Base-by-base conservation (phyloP, 257 asterid genomes). In the Asclepias syriaca region DNA sequence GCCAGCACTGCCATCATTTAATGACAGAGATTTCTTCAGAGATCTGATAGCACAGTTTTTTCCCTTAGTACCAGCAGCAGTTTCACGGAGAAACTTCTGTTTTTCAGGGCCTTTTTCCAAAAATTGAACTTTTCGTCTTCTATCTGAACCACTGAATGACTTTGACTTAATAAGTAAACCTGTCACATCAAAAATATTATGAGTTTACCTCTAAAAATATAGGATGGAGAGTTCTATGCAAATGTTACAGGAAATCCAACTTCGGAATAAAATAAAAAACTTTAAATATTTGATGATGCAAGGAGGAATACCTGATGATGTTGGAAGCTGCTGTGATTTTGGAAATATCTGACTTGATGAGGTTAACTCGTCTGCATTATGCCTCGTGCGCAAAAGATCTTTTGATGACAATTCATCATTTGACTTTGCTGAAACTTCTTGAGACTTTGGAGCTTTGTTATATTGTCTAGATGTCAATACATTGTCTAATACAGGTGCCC, bases 91-190 rank as follows among this genome's bases (percentile, higher is more conserved):
- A 21, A 72, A 53, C 65, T n/a, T 48, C 43, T 37, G 56, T 5
- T 24, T 70, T 50, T 24, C 51, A 1, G 75, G 75, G 29, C 18
- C 14, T n/a, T 51, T 61, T 16, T 64, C 75, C 67, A 76, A 54
- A 29, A 34, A 61, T 46, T 37, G 66, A 24, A 70, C 67, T 70
- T 76, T 70, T 29, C 68, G 53, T 49, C 53, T 70, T 19, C 72
- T 64, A 2, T 64, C 72, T 18, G 71, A 70, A 65, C 22, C 59
- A 0, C 15, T 64, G 18, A 70, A 70, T n/a, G 80, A 76, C 66
- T 75, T 75, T 15, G 79, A 40, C 51, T 70, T 76, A 5, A 22
- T 43, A 45, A 76, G n/a, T 13, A 34, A 4, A 24, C 80, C 80
- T 76, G 80, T 3, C n/a, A 40, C 32, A 64, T 29, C 32, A 8